A percentile compares a stretch with the other conserved stretches of the same genome.
These are phyloP conservation scores for Alternaria rosae DNA, from an alignment of 2,329 filamentous ascomycete genomes.

Conservation along the genomic window DNA sequence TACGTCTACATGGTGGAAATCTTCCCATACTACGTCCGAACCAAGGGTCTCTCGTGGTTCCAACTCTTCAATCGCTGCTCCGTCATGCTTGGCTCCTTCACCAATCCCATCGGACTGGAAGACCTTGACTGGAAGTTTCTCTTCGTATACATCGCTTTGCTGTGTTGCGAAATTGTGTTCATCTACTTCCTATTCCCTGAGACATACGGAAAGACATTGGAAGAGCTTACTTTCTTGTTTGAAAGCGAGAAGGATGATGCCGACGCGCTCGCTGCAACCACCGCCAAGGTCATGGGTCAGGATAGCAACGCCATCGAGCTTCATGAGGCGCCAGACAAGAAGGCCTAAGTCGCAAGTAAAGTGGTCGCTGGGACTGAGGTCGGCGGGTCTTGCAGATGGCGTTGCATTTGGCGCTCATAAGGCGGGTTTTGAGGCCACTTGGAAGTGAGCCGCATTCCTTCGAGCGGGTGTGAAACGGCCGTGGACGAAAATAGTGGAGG, in stretches of 20 bases:
- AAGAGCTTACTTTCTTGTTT: slow-evolving; percentile 46
- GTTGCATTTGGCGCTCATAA: slow-evolving; percentile 16
- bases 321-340: slow-evolving; percentile 37
- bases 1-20: slow-evolving; percentile 63
- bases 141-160: slow-evolving; percentile 62
- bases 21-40: slow-evolving; percentile 59
- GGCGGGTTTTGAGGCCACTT: not conserved
- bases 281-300: slow-evolving; percentile 30
- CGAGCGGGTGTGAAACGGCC: slow-evolving; percentile 4
- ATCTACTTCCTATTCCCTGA: slow-evolving; percentile 48
- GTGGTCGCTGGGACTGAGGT: not conserved
- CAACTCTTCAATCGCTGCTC: slow-evolving; percentile 69
- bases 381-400: not conserved
- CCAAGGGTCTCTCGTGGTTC: slow-evolving; percentile 62
- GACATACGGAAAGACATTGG: slow-evolving; percentile 44
- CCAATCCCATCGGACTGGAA: slow-evolving; percentile 69
- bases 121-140: slow-evolving; percentile 68
- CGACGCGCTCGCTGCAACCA: slow-evolving; percentile 26
- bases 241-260: slow-evolving; percentile 37
- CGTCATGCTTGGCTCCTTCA: slow-evolving; percentile 66
- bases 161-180: slow-evolving; percentile 44
- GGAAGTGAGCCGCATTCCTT: slow-evolving; percentile 1
- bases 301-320: slow-evolving; percentile 30
- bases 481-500: not conserved
- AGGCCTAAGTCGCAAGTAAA: slow-evolving; percentile 14